These are phyloP conservation scores for Penicillium expansum DNA, from an alignment of 2,329 filamentous ascomycete genomes.

Conservation along the genomic window DNA sequence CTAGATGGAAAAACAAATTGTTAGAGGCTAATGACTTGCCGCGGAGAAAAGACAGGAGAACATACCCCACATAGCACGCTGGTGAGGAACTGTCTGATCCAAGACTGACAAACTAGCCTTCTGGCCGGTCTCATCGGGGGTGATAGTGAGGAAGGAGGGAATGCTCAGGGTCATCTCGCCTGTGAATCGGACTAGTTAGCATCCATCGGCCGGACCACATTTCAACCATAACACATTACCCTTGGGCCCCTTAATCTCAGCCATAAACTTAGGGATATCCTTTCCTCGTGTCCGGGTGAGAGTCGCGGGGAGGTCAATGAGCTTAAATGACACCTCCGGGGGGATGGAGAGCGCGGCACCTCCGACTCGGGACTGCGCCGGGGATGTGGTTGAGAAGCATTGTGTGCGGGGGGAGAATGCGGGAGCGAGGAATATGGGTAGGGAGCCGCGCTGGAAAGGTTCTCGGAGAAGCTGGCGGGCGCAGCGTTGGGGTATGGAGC, in stretches of 20 bases:
- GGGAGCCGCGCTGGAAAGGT: conserved; percentile 49
- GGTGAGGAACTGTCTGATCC: conserved; percentile 66
- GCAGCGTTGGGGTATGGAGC: conserved; percentile 60
- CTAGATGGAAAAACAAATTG: conserved; percentile 46
- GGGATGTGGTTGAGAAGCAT: conserved; percentile 69
- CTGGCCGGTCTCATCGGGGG: conserved; percentile 61
- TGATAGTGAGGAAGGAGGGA: conserved; percentile 73
- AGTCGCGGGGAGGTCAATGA: conserved; percentile 61
- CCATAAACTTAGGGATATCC: conserved; percentile 59
- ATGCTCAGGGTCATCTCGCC: conserved; percentile 74
- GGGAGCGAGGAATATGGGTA: conserved; percentile 71
- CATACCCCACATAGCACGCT: conserved; percentile 95
- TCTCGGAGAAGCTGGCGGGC: conserved; percentile 56
- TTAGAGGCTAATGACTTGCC: conserved; percentile 16
- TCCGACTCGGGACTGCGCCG: conserved; percentile 77
- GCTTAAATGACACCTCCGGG: conserved; percentile 72
- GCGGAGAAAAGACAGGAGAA: conserved; percentile 14
- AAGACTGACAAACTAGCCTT: conserved; percentile 68
- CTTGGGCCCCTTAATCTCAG: conserved; percentile 77
- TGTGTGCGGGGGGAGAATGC: conserved; percentile 57
- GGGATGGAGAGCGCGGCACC: conserved; percentile 76
- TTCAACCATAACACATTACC: conserved; percentile 52
- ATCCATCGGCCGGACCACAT: background rate
- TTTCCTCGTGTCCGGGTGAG: conserved; percentile 60
- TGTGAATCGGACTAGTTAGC: conserved; percentile 33